phyloP scores from a whole-genome alignment of 2,329 filamentous ascomycete genomes.

The Myriangium duriaei region DNA sequence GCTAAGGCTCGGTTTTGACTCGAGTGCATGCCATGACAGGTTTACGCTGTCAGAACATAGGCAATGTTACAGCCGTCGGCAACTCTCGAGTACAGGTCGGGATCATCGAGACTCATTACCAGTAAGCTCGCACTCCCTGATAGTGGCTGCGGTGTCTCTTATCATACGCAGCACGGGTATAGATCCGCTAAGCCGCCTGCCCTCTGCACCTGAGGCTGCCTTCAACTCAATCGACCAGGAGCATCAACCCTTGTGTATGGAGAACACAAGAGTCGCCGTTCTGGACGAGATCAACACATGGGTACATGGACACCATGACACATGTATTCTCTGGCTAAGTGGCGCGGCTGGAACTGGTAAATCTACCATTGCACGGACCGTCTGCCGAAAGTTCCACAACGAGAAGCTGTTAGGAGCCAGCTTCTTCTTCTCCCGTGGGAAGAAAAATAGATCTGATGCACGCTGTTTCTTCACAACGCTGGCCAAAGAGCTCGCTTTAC shows the following conservation, averaged over 20 bases:
- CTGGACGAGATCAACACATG: constrained; percentile 16
- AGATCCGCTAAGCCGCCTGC: too few species aligned
- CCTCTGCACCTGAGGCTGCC: neutral
- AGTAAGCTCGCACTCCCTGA: too few species aligned
- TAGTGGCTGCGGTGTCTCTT: too few species aligned
- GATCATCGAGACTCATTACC: too few species aligned
- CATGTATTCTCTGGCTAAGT: constrained; percentile 22
- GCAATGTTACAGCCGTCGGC: too few species aligned
- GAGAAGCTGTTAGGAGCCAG: constrained; percentile 17
- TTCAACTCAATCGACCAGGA: neutral
- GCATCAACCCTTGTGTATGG: neutral
- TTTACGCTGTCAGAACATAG: too few species aligned
- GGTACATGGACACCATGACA: constrained; percentile 9
- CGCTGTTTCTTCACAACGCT: constrained; percentile 19
- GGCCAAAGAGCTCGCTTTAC: constrained; percentile 15
- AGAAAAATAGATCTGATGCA: constrained; percentile 14
- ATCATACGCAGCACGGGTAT: too few species aligned
- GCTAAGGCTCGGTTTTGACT: too few species aligned
- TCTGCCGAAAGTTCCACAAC: constrained; percentile 13
- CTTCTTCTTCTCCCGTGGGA: constrained; percentile 22
- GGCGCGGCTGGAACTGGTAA: constrained; percentile 26
- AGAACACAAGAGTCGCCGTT: constrained; percentile 8
- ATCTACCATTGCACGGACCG: constrained; percentile 21
- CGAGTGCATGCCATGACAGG: too few species aligned
- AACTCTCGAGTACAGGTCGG: too few species aligned